These are phyloP conservation scores for Zygotorulaspora sp. DNA, from an alignment of 805 yeast species.

Conservation along the genomic window DNA sequence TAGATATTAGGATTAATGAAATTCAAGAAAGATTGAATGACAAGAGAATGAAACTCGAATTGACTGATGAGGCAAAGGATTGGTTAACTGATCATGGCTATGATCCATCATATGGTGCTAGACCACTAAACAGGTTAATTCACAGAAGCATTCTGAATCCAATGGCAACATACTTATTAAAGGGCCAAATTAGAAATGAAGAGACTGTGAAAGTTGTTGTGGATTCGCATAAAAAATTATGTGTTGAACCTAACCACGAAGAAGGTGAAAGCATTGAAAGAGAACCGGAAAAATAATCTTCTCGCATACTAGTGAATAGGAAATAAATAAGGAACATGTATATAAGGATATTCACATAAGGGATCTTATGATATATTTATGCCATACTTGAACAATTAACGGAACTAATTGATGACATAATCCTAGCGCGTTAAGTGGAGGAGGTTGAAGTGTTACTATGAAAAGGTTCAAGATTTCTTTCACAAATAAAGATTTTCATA, in stretches of 20 bases:
- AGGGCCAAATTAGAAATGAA: slow-evolving; percentile 65
- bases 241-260: slow-evolving; percentile 45
- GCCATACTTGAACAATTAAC: too few species aligned
- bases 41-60: slow-evolving; percentile 62
- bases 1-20: slow-evolving; percentile 78
- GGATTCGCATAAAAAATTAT: slow-evolving; percentile 38
- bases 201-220: slow-evolving; percentile 53
- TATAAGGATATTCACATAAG: too few species aligned
- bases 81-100: slow-evolving; percentile 85
- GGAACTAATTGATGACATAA: too few species aligned
- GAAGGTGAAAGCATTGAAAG: slow-evolving; percentile 30
- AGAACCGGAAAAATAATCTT: slow-evolving; percentile 18
- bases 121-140: slow-evolving; percentile 88
- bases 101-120: slow-evolving; percentile 89
- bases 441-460: too few species aligned
- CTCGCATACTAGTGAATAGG: too few species aligned
- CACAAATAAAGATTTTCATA: too few species aligned
- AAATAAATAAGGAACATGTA: too few species aligned
- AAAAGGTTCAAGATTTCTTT: too few species aligned
- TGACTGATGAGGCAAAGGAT: slow-evolving; percentile 61
- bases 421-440: too few species aligned
- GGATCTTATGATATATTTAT: too few species aligned
- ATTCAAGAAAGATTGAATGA: slow-evolving; percentile 73
- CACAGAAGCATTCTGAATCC: slow-evolving; percentile 85
- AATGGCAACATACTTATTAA: slow-evolving; percentile 71